phyloP scores from a whole-genome alignment of 1,139 yeast genomes.

The Saccharomyces hybrid region DNA sequence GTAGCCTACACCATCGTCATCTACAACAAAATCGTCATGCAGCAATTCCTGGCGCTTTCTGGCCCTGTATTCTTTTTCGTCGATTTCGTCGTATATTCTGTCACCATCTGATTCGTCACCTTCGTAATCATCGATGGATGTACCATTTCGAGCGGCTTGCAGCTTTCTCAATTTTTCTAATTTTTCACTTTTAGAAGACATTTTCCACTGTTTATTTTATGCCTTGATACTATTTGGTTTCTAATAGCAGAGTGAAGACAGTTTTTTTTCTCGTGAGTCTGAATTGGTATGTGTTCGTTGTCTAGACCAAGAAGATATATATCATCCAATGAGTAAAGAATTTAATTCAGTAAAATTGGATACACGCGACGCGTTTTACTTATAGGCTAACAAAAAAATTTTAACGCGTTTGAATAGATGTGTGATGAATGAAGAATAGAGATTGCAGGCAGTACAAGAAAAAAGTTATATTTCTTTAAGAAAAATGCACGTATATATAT shows the following conservation, averaged over 20 bases:
- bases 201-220: not conserved
- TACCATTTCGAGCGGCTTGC: constrained; percentile 22
- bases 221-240: not conserved
- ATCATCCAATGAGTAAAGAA: not conserved
- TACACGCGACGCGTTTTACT: not conserved
- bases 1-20: constrained; percentile 77
- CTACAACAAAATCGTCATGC: constrained; percentile 90
- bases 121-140: constrained; percentile 12
- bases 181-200: constrained; percentile 12
- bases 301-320: not conserved
- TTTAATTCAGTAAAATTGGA: not conserved
- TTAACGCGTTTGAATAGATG: not conserved
- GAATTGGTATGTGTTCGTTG: not conserved
- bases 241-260: not conserved
- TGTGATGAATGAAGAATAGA: not conserved
- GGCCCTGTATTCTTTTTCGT: constrained; percentile 67
- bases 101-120: constrained; percentile 39
- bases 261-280: not conserved
- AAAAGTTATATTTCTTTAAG: not conserved
- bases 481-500: not conserved
- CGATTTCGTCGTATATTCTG: constrained; percentile 74
- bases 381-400: not conserved
- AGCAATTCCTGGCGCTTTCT: constrained; percentile 74
- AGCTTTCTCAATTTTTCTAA: constrained; percentile 22
- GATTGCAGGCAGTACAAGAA: not conserved